Base-by-base conservation (phyloP, 345 rosid genomes). In the Camelina hispida region DNA sequence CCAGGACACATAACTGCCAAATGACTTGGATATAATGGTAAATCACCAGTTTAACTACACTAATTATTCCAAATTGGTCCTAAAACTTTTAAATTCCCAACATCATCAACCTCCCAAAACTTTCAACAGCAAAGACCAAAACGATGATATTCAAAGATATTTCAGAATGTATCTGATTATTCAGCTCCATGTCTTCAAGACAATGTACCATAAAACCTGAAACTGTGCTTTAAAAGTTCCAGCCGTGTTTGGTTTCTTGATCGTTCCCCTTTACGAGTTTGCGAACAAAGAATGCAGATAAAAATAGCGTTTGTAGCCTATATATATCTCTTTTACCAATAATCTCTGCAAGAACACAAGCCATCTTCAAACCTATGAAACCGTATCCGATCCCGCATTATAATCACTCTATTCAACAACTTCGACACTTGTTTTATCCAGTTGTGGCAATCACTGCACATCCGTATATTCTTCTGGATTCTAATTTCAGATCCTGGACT, bases 321-420 rank as follows among this genome's bases (percentile, higher is more conserved):
- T 28, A 28, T 10, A 11, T 34, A 18, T 17, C 20, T 55, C 15
- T 72, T 34, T 72, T 22, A 78, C 93, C 98, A 90, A 75, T 81
- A 85, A 61, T 90, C 88, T 56, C 76, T 82, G 74, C 97, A 85
- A 30, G 98, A 89, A 78, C 98, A 93, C 28, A 66, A 69, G 38
- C 93, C 96, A 59, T 84, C 85, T 83, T 91, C 90, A 84, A 93
- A 91, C 64, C 62, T 79, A 83, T 91, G 98, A 83, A 93, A 93
- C 54, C 94, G 86, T 64, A 85, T 81, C 42, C 93, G 83, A 76
- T 93, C 98, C 81, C 97, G 85, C 9, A 89, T 84, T 6, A 88
- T 66, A 68, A 91, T 80, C 32, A 85, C 91, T 77, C 96, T 84
- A 73, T 71, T 80, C 57, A 89, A 77, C 40, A 88, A 43, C 78